phyloP scores from a whole-genome alignment of 306 rosid genomes.

The Malus fusca region DNA sequence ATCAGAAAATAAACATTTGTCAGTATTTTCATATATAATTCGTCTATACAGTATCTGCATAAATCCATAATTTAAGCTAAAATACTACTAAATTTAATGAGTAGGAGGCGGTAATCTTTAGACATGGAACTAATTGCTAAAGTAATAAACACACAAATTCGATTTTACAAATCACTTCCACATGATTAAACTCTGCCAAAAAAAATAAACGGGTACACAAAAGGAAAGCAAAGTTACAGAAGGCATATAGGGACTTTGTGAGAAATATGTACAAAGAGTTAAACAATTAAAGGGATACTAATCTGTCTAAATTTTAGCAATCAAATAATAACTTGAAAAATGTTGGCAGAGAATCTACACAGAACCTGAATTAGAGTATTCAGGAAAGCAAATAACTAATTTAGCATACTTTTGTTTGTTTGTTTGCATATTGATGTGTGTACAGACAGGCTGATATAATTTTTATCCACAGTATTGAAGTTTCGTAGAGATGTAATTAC shows the following conservation, averaged over 20 bases:
- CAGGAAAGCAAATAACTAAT: not conserved
- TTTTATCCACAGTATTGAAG: not conserved
- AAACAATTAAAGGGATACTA: not conserved
- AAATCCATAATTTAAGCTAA: not conserved
- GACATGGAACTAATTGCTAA: not conserved
- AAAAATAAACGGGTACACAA: not conserved
- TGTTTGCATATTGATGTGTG: not conserved
- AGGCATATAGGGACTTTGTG: not conserved
- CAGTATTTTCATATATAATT: not conserved
- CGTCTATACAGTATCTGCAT: not conserved
- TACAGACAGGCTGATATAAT: not conserved
- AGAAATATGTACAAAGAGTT: not conserved
- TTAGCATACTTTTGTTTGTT: not conserved
- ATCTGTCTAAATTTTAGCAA: not conserved
- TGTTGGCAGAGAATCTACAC: not conserved
- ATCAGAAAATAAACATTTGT: not conserved
- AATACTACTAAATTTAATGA: not conserved
- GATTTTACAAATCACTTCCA: not conserved
- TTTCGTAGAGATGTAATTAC: constrained; percentile 27
- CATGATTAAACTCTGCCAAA: not conserved
- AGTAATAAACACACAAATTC: not conserved
- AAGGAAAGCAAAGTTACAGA: not conserved
- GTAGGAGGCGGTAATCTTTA: not conserved
- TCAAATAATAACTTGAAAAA: not conserved
- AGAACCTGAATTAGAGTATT: not conserved